Evolutionary conservation across 169 alveolate species (phyloP).

Genomic region (Babesia sp.): DNA sequence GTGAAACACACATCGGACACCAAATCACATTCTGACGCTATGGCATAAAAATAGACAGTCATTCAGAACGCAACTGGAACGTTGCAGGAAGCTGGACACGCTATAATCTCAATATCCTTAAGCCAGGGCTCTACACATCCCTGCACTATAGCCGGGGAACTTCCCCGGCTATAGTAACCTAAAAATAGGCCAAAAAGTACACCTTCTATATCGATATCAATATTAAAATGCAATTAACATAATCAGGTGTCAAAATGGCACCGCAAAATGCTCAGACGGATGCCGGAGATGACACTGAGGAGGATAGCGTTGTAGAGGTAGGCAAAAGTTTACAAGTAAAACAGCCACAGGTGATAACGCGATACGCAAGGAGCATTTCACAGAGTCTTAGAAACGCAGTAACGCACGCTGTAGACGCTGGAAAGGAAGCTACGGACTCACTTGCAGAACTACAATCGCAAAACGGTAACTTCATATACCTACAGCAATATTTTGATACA

Average conservation of each 20-base stretch:
- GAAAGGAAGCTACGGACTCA: constrained; percentile 41
- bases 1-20: background rate
- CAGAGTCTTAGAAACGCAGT: constrained; percentile 44
- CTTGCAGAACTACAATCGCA: constrained; percentile 54
- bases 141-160: background rate
- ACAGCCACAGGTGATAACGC: constrained; percentile 19
- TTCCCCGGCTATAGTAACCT: no score
- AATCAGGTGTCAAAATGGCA: background rate
- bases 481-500: background rate
- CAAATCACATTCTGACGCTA: background rate
- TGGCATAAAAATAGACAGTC: background rate
- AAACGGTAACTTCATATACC: constrained; percentile 33
- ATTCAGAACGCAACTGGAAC: background rate
- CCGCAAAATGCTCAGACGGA: background rate
- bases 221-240: background rate
- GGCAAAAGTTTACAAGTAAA: background rate
- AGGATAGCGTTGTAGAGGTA: constrained; percentile 20
- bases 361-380: constrained; percentile 3
- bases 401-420: constrained; percentile 34
- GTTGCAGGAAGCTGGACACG: background rate
- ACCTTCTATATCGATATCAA: background rate
- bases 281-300: background rate
- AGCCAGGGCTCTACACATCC: background rate
- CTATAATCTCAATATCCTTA: no score
- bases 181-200: no score